phyloP scores from a whole-genome alignment of 768 basidiomycete species.

The Cystoderma amianthinum region DNA sequence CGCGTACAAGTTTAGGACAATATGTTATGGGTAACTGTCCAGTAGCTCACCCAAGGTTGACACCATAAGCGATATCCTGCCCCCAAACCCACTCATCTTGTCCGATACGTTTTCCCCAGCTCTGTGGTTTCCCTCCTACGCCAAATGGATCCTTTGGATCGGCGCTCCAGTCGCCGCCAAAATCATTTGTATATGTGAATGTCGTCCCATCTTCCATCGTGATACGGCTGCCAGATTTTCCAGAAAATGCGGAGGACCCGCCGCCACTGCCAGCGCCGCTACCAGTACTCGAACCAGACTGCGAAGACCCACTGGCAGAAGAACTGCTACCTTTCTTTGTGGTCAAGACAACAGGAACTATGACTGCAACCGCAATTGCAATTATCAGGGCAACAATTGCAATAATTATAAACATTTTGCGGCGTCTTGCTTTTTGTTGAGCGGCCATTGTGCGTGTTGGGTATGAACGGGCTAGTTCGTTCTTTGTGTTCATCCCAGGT shows the following conservation, averaged over 20 bases:
- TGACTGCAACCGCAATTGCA: conserved; percentile 36
- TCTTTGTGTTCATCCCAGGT: background rate
- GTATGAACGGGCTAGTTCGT: background rate
- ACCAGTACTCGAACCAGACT: conserved; percentile 3
- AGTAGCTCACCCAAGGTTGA: conserved; percentile 47
- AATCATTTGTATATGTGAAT: conserved; percentile 72
- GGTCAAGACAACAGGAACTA: conserved; percentile 14
- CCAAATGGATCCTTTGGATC: conserved; percentile 69
- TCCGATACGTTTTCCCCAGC: conserved; percentile 72
- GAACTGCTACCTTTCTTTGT: conserved; percentile 12
- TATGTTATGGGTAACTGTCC: conserved; percentile 1
- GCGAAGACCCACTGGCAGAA: conserved; percentile 9
- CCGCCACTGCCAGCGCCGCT: conserved; percentile 4
- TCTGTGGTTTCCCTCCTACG: conserved; percentile 67
- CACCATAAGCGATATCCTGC: conserved; percentile 45
- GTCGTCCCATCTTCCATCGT: conserved; percentile 70
- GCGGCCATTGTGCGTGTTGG: background rate
- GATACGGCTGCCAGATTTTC: conserved; percentile 60
- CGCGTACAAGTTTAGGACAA: conserved; percentile 7
- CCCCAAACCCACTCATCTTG: conserved; percentile 71
- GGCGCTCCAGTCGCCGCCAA: conserved; percentile 78
- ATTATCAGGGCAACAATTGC: conserved; percentile 22
- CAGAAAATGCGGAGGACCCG: conserved; percentile 25
- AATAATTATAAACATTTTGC: conserved; percentile 15
- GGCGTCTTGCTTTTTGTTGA: conserved; percentile 6